Evolutionary conservation across 2,329 filamentous ascomycete genomes (phyloP), one percentile per base, ranked within the genome.

Genomic region (Fusarium annulatum): DNA sequence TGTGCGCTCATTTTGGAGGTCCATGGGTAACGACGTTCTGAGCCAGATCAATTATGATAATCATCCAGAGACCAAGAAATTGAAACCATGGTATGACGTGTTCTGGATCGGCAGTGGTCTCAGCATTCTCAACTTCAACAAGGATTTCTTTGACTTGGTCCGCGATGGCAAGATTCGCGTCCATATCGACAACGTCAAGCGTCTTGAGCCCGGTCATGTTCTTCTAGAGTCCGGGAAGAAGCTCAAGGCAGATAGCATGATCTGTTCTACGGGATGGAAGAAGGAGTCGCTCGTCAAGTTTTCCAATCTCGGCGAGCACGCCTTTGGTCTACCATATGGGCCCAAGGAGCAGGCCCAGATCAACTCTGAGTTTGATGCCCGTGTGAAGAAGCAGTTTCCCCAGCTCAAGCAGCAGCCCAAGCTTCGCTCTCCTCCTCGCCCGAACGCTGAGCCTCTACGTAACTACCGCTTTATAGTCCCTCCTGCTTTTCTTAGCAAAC

Each of bases 181-280:
- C 1, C 83, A 88, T 39, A 78, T 86, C 23, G 84, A 82, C 7
- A 84, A 89, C 43, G 81, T 90, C 16, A 77, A 80, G 3, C 74
- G 78, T 5, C 76, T 90, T 5, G 78, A 79, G 10, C 64, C 78
- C 2, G 78, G 81, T 4, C 81, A 80, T 1, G 82, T 89, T 2
- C 68, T 82, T 23, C 80, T 90, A 1, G 81, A 82, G 6, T 81
- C 82, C 23, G 86, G 85, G 3, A 80, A 79, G 5, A 64, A 61
- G 0, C 57, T 89, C 4, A 67, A 81, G 5, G 79, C 85, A 0
- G 86, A 89, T 67, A 84, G 81, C 0, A 70, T 90, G 1, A 79
- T 89, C 18, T 87, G 84, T 63, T 82, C 84, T 4, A 90, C 88
- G 1, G 88, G 88, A 7, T 90, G 88, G 88, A 83, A 84, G 52